Evolutionary conservation across 208 protist genomes (phyloP).

Genomic region (Novymonas esmeraldas): DNA sequence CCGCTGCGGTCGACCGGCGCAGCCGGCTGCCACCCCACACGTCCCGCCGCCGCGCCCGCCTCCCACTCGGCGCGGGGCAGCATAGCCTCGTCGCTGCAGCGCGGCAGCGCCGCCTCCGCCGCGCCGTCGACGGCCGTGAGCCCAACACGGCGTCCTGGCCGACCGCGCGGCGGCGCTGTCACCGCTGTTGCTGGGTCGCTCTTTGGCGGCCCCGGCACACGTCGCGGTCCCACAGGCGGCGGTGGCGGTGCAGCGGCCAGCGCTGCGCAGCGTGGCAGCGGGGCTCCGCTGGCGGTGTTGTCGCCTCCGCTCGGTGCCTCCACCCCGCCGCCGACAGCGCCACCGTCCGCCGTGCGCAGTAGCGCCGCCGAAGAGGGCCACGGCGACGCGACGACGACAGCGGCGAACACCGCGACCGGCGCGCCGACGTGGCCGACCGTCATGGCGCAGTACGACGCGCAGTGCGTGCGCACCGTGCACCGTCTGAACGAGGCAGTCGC

Average conservation of each 20-base stretch:
- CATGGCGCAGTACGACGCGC: conserved; percentile 32
- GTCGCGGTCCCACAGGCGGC: conserved; percentile 4
- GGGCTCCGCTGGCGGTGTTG: conserved; percentile 1
- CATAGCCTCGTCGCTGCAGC: conserved; percentile 25
- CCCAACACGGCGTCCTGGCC: conserved; percentile 13
- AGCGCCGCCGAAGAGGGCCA: neutral
- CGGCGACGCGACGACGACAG: neutral
- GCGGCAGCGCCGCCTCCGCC: conserved; percentile 18
- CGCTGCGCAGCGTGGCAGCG: neutral
- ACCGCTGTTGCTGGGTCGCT: too few relatives aligned
- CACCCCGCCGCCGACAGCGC: neutral
- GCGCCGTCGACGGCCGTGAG: conserved; percentile 17
- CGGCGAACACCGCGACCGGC: neutral
- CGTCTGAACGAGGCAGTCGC: conserved; percentile 32
- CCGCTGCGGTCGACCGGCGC: conserved; percentile 2
- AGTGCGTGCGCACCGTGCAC: conserved; percentile 38
- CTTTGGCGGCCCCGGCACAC: conserved; percentile 7
- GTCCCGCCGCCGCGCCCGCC: neutral
- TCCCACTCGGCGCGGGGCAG: conserved; percentile 28
- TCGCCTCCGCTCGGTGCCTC: neutral
- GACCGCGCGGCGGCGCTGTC: neutral
- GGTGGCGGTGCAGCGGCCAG: neutral
- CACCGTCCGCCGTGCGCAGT: neutral
- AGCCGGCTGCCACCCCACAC: neutral
- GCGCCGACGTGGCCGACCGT: conserved; percentile 18